Base-by-base conservation (phyloP, 352 stramenopile genomes). In the Elongisporangium senticosum region DNA sequence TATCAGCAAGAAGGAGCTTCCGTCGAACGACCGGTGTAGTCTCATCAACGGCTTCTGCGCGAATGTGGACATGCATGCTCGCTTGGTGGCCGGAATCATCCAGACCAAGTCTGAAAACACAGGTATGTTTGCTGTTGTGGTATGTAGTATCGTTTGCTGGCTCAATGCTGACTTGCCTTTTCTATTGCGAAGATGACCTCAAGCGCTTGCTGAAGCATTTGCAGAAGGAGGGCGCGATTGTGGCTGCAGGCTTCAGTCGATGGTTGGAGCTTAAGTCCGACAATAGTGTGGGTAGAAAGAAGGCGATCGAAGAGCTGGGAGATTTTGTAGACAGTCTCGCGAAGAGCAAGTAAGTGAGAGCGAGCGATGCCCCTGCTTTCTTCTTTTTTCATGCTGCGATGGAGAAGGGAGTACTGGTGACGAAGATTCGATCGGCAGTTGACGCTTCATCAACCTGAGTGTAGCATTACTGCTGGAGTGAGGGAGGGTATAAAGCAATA, bases 211-310 rank as follows among this genome's bases (percentile, higher is more conserved):
- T 92, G 23, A 72, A 75, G 55, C 79, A 92, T 62, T 65, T 94
- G 55, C 64, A 86, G 28, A 87, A 90, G 60, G 78, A 90, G 51
- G 68, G 72, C 33, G 74, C 71, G 1, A 57, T 88, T 58, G 67
- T 77, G 40, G 66, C 66, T 2, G 68, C 68, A 3, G 77, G 82
- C 26, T 79, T 89, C 23, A 68, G 28, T 68, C 87, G 81, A 61
- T 94, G 84, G 84, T 72, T 87, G 15, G 80, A 89, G 53, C 64
- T 89, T 49, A 86, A 87, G 69, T 73, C 77, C 60, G 80, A 92
- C 71, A 81, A 81, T 77, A 90, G 77, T 72, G 72, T 78, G 54
- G 71, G 64, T 71, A 83, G 82, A 65, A 87, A 87, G 74, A 74
- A 78, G 24, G 80, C 83, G 56, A 56, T 88, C 49, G 74, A 73